Percentiles rank a stretch among this genome's conserved stretches.
Conservation (phyloP, 768 basidiomycete species). For the Boletus subcaerulescens region DNA sequence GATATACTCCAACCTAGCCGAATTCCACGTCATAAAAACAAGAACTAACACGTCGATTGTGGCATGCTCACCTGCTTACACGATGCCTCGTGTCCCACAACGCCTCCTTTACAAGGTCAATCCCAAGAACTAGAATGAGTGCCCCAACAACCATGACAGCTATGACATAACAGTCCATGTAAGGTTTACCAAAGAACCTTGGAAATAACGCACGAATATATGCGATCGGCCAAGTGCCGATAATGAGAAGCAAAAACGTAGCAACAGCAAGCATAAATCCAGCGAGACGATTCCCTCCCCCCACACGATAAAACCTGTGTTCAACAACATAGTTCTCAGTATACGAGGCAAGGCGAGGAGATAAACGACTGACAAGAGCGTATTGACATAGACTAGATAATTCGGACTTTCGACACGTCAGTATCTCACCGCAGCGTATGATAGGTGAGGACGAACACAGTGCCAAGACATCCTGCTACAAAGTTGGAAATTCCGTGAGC, state of each 20-base stretch:
- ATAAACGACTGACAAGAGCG: slow-evolving; percentile 55
- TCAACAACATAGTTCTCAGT: not conserved
- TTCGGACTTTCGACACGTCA: slow-evolving; percentile 53
- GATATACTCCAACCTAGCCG: slow-evolving; percentile 66
- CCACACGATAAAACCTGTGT: slow-evolving; percentile 84
- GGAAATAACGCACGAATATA: slow-evolving; percentile 69
- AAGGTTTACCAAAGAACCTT: not conserved
- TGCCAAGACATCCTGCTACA: slow-evolving; percentile 73
- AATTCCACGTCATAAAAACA: slow-evolving; percentile 3
- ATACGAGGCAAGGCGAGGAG: not conserved
- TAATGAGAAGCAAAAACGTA: slow-evolving; percentile 65
- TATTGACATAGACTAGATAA: slow-evolving; percentile 87
- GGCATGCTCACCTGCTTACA: slow-evolving; percentile 60
- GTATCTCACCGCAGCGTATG: not conserved
- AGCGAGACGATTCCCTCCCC: slow-evolving; percentile 79
- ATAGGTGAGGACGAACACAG: slow-evolving; percentile 54
- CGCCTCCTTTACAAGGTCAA: slow-evolving; percentile 94
- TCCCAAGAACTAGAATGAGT: slow-evolving; percentile 90
- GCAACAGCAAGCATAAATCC: slow-evolving; percentile 82
- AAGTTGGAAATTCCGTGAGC: slow-evolving; percentile 92
- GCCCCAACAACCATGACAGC: slow-evolving; percentile 90
- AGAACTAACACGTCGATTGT: not conserved
- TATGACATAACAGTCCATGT: slow-evolving; percentile 26
- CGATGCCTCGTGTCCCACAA: slow-evolving; percentile 93
- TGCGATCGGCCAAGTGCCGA: slow-evolving; percentile 88